These are phyloP conservation scores for Verruconis gallopava DNA, from an alignment of 2,329 filamentous ascomycete genomes.

Conservation along the genomic window DNA sequence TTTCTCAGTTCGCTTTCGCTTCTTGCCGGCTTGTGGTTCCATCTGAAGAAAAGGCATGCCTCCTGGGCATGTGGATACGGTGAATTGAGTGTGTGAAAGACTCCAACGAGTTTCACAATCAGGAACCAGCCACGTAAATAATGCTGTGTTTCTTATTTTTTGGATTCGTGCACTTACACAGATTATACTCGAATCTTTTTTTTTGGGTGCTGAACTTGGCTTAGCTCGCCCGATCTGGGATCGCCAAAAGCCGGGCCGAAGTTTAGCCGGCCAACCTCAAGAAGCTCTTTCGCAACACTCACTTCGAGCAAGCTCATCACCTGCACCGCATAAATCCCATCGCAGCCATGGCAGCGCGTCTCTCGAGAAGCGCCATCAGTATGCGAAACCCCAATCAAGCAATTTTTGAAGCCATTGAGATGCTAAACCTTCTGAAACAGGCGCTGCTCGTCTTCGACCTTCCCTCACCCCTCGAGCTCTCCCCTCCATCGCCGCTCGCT, in stretches of 20 bases:
- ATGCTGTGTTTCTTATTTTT: too few species aligned
- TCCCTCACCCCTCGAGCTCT: constrained; percentile 61
- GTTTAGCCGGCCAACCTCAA: not conserved
- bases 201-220: too few species aligned
- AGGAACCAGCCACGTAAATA: too few species aligned
- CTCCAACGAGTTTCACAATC: too few species aligned
- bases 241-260: not conserved
- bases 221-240: constrained; percentile 1
- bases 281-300: not conserved
- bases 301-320: not conserved
- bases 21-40: constrained; percentile 7
- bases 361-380: constrained; percentile 93
- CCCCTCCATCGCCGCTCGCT: constrained; percentile 61
- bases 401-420: constrained; percentile 27
- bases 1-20: constrained; percentile 7
- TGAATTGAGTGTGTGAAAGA: too few species aligned
- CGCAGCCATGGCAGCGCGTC: constrained; percentile 89
- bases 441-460: constrained; percentile 75
- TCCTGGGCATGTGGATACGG: too few species aligned
- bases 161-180: too few species aligned
- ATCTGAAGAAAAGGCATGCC: constrained; percentile 7
- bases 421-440: constrained; percentile 35
- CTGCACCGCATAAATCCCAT: constrained; percentile 39
- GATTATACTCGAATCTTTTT: too few species aligned
- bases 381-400: constrained; percentile 34